Base-by-base conservation (phyloP, 441 rosid genomes). In the Viola pubescens region DNA sequence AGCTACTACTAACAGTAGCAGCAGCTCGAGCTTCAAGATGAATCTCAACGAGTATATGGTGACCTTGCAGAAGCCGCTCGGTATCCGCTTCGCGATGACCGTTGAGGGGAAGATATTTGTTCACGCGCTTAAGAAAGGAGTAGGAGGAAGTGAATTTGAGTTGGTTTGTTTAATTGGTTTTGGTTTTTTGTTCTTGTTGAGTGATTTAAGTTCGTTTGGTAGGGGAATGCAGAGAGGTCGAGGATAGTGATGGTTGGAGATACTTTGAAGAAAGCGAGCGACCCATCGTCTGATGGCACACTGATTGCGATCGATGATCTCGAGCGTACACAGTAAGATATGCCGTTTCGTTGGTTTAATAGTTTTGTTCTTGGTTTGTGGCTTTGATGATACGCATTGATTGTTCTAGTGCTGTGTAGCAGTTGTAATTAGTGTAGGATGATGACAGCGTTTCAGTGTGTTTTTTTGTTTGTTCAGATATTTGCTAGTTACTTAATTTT, bases 31-130 rank as follows among this genome's bases (percentile, higher is more conserved):
- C 44, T 65, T 75, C 26, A 84, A 73, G 78, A 85, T 86, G 87
- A 88, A 88, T 71, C 64, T 91, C 77, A 91, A 87, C 34, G 97
- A 92, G 89, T 87, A 92, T 66, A 84, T 92, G 98, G 97, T 87
- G 34, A 84, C 94, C 44, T 83, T 92, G 0, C 81, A 87, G 69
- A 89, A 85, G 66, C 95, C 98, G n/a, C 83, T 89, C 4, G 97
- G 97, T 4, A 84, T 92, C 70, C 89, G 95, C 9, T 85, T 92
- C 62, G 98, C 86, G 9, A 60, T 82, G 38, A 74, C 89, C 8
- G 71, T 73, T 6, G 94, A 88, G 54, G 96, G 95, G 41, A 82
- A 72, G 64, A 81, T 88, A 73, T 75, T 86, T 61, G 91, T 91
- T 52, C 95, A 83, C 72, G 81, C 91, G 65, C 80, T 91, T 5